phyloP scores from a whole-genome alignment of 2,329 filamentous ascomycete species.

The Sclerotinia spermophila region DNA sequence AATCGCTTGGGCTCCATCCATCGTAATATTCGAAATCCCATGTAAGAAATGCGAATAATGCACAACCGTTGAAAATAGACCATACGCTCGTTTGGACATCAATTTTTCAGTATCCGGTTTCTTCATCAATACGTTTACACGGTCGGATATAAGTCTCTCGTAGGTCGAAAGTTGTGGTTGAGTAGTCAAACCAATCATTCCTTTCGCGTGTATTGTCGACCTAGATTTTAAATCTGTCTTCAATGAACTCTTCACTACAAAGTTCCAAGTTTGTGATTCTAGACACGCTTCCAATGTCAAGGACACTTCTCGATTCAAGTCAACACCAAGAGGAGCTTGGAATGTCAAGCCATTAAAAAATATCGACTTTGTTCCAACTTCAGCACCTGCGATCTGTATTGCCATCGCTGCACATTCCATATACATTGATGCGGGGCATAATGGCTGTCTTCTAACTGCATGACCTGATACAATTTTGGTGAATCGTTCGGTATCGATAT shows the following conservation, averaged over 20 bases:
- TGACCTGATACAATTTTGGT: neutral
- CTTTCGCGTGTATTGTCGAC: neutral
- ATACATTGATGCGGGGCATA: conserved; percentile 14
- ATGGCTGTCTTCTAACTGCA: neutral
- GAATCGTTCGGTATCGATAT: neutral
- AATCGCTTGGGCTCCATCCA: neutral
- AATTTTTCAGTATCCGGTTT: neutral
- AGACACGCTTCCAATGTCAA: neutral
- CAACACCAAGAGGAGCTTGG: conserved; percentile 9
- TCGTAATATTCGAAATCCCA: neutral
- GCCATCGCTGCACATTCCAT: conserved; percentile 14
- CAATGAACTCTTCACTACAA: conserved; percentile 4
- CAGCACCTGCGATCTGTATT: neutral
- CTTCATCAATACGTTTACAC: neutral
- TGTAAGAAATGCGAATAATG: conserved; percentile 4
- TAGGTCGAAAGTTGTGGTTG: neutral
- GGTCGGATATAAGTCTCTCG: neutral
- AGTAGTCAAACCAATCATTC: neutral
- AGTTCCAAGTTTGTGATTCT: neutral
- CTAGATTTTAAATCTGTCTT: neutral
- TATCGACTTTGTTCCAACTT: neutral
- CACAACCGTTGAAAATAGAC: conserved; percentile 2
- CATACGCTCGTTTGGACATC: conserved; percentile 13
- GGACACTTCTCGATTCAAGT: neutral
- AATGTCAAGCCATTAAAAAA: neutral